Evolutionary conservation across 768 basidiomycete species (phyloP).

Genomic region (Boletus barrowsii): DNA sequence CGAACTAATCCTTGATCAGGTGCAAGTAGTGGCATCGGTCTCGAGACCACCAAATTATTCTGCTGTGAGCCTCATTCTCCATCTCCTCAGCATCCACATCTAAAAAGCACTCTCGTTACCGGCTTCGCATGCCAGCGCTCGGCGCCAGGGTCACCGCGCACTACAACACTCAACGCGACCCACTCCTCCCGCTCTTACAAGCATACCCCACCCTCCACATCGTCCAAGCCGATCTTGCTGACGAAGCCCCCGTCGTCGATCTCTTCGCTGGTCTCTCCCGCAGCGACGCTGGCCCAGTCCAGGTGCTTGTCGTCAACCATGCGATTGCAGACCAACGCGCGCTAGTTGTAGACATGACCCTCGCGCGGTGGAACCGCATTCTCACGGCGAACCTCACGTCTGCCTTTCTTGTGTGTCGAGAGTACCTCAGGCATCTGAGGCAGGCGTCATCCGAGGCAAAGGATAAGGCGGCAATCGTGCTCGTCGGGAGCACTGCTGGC

Average conservation of each 20-base stretch:
- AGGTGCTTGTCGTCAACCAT: constrained; percentile 62
- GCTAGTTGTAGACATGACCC: constrained; percentile 54
- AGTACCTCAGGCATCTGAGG: constrained; percentile 51
- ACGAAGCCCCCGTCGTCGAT: constrained; percentile 49
- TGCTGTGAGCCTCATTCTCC: constrained; percentile 39
- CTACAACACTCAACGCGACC: constrained; percentile 53
- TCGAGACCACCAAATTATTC: constrained; percentile 56
- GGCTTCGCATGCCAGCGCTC: constrained; percentile 43
- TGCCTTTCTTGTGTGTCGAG: constrained; percentile 63
- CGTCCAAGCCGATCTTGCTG: constrained; percentile 55
- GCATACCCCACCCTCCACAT: constrained; percentile 34
- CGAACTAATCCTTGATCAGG: constrained; percentile 36
- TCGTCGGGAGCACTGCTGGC: constrained; percentile 71
- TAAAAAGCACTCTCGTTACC: background rate
- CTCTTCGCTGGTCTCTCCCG: constrained; percentile 44
- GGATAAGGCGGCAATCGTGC: constrained; percentile 55
- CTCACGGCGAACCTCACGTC: constrained; percentile 63
- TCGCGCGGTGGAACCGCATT: constrained; percentile 62
- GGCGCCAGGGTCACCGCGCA: constrained; percentile 72
- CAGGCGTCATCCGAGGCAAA: constrained; percentile 38
- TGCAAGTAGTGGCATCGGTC: constrained; percentile 73
- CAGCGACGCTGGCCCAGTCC: constrained; percentile 42
- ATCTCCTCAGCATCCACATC: no score
- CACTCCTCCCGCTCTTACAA: constrained; percentile 40
- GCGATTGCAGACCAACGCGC: constrained; percentile 47